Evolutionary conservation across 2,329 filamentous ascomycete genomes (phyloP).

Genomic region (Calonectria fujianensis): DNA sequence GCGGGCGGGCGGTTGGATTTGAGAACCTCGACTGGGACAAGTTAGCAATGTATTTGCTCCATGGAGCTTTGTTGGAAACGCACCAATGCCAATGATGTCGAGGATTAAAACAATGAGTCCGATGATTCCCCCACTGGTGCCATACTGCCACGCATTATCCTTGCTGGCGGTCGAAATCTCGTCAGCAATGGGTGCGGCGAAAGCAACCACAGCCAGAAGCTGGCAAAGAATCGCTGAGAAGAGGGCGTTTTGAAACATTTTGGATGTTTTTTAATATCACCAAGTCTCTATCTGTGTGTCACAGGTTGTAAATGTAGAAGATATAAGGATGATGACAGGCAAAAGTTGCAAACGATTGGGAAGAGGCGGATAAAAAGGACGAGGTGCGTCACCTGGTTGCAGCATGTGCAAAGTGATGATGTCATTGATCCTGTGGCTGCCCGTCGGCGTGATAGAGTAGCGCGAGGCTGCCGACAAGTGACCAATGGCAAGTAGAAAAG

Average conservation of each 20-base stretch:
- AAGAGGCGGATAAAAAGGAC: neutral
- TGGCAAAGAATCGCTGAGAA: neutral
- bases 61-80: neutral
- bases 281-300: neutral
- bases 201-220: slow-evolving; percentile 55
- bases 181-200: slow-evolving; percentile 63
- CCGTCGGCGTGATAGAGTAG: neutral
- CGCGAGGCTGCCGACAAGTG: neutral
- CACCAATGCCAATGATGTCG: slow-evolving; percentile 59
- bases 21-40: neutral
- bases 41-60: neutral
- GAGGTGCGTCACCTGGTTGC: neutral
- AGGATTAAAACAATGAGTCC: slow-evolving; percentile 77
- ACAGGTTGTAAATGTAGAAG: neutral
- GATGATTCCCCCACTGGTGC: slow-evolving; percentile 76
- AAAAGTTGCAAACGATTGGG: neutral
- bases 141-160: slow-evolving; percentile 73
- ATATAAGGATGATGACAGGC: neutral
- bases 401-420: neutral
- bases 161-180: slow-evolving; percentile 59
- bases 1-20: neutral
- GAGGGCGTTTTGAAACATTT: neutral
- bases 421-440: neutral
- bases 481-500: neutral
- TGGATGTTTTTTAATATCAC: neutral